Evolutionary conservation across 345 rosid genomes (phyloP).

Genomic region (Eucalyptus curtisii): DNA sequence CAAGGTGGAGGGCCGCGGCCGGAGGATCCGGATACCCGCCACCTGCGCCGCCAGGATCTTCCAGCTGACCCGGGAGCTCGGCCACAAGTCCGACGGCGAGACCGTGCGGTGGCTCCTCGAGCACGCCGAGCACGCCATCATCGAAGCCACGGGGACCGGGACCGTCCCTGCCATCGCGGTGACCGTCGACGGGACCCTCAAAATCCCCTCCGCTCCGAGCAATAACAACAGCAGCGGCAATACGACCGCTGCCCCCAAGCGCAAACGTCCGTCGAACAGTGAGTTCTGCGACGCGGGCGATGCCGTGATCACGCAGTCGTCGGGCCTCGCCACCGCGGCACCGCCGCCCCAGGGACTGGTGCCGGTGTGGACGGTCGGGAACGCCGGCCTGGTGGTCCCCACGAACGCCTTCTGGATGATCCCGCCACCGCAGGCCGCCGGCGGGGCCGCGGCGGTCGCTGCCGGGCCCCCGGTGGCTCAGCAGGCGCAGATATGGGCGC

Average conservation of each 20-base stretch:
- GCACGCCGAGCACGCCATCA: conserved; percentile 31
- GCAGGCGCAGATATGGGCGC: conserved; percentile 23
- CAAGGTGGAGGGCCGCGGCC: conserved; percentile 46
- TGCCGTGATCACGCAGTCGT: conserved; percentile 8
- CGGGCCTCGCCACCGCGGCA: conserved; percentile 9
- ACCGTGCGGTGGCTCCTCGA: conserved; percentile 41
- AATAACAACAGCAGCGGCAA: not conserved
- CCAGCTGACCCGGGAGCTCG: conserved; percentile 32
- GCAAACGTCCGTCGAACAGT: conserved; percentile 16
- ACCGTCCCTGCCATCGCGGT: conserved; percentile 35
- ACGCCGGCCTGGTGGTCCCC: conserved; percentile 25
- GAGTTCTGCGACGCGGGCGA: conserved; percentile 16
- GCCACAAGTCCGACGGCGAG: conserved; percentile 42
- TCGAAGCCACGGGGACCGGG: conserved; percentile 36
- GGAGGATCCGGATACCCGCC: conserved; percentile 51
- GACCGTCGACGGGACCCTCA: conserved; percentile 27
- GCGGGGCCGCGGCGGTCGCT: not conserved
- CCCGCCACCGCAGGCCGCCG: not conserved
- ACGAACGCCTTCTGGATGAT: conserved; percentile 41
- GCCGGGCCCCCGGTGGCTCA: not conserved
- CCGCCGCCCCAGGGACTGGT: conserved; percentile 18
- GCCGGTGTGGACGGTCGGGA: conserved; percentile 30
- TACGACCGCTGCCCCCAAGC: conserved; percentile 1
- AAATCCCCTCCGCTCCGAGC: conserved; percentile 19
- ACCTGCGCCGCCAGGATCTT: conserved; percentile 42